phyloP scores from a whole-genome alignment of 495 filamentous ascomycete species.

The Lophiostoma macrostomum region DNA sequence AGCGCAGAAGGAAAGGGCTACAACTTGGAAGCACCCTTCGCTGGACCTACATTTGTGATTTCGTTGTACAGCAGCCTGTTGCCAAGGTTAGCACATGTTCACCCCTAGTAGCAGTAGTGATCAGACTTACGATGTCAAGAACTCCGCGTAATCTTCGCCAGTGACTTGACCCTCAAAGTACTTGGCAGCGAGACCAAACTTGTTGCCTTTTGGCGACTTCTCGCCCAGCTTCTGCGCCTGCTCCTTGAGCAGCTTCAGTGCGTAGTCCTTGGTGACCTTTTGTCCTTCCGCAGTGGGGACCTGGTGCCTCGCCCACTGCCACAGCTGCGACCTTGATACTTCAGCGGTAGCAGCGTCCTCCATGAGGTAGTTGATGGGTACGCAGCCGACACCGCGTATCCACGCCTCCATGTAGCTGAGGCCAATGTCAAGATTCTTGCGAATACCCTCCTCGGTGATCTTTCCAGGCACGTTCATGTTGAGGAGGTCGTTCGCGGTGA shows the following conservation, averaged over 20 bases:
- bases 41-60: slow-evolving; percentile 74
- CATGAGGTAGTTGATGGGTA: slow-evolving; percentile 99
- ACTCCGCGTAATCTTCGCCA: slow-evolving; percentile 96
- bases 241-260: slow-evolving; percentile 81
- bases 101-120: background rate
- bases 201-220: slow-evolving; percentile 84
- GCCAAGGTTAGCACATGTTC: slow-evolving; percentile 16
- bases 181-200: slow-evolving; percentile 82
- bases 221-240: slow-evolving; percentile 71
- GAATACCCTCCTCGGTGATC: slow-evolving; percentile 93
- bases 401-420: slow-evolving; percentile 98
- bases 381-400: slow-evolving; percentile 90
- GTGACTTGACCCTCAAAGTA: slow-evolving; percentile 94
- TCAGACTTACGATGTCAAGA: slow-evolving; percentile 72
- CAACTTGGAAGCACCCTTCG: slow-evolving; percentile 70
- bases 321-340: slow-evolving; percentile 86
- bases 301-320: slow-evolving; percentile 93
- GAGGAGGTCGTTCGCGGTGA: slow-evolving; percentile 85
- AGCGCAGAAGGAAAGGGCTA: slow-evolving; percentile 49
- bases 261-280: slow-evolving; percentile 87
- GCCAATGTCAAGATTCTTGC: slow-evolving; percentile 97
- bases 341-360: slow-evolving; percentile 98
- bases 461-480: slow-evolving; percentile 97
- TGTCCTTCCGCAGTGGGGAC: slow-evolving; percentile 85
- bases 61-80: slow-evolving; percentile 87